Evolutionary conservation across 108 stramenopile species (phyloP), one percentile per base, ranked within the genome.

Genomic region (Aurantiochytrium sp.): DNA sequence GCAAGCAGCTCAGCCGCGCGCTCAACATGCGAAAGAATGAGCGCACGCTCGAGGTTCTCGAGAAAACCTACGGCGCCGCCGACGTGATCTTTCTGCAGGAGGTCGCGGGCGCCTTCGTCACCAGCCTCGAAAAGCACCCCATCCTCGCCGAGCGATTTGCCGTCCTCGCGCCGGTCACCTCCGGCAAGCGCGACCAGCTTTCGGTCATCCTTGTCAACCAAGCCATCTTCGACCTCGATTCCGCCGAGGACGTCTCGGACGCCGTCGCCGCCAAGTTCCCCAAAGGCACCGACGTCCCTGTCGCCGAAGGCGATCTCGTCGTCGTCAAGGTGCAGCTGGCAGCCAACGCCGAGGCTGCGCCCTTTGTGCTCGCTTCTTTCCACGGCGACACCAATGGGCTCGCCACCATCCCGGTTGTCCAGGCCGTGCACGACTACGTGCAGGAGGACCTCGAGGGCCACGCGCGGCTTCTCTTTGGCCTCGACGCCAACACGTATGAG

Each of bases 31-130:
- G 96, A 85, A 97, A 96, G 87, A 94, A 93, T 30, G 94, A 93
- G n/a, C 93, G 95, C 87, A 96, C 96, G 4, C 88, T 96, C 69
- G 92, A 96, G 45, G 96, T 98, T 42, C 90, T 98, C 41, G 91
- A 95, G 86, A 92, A 87, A 32, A 89, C 91, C 10, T 98, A 98
- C 90, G 89, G 92, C 24, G 87, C 92, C 87, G 93, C 96, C 10
- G 97, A 97, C 86, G 93, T 98, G 42, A 94, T 97, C 53, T 96
- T 96, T 53, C 91, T 98, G 54, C 96, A 97, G 87, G 97, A 98
- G 90, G 96, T 96, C 19, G 95, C 96, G 6, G 91, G 91, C 10
- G 90, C 94, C 4, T 96, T 98, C 53, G 93, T 95, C 88, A 92
- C 94, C 15, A 90, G 92, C 85, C 96, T 96, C 1, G 90, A 92